Conservation (phyloP, 805 yeast species). For the Peterozyma toletana region DNA sequence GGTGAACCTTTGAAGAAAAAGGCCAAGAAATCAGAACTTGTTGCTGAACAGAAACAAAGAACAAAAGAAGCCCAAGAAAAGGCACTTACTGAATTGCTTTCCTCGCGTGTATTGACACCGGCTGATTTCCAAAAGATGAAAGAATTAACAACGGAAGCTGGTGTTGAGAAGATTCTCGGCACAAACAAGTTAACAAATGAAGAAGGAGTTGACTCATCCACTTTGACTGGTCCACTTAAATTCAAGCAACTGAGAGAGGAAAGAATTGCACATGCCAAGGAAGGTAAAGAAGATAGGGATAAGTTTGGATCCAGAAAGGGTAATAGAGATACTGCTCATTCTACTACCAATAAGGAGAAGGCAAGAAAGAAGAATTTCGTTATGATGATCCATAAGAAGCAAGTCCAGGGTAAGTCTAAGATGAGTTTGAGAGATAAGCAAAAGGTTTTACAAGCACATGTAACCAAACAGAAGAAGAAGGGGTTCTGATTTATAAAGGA, state of each 20-base stretch:
- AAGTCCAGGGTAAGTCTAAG: slow-evolving; percentile 91
- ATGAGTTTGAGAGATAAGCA: slow-evolving; percentile 88
- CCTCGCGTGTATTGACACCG: slow-evolving; percentile 84
- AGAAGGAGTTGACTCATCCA: slow-evolving; percentile 75
- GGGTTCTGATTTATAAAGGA: slow-evolving; percentile 38
- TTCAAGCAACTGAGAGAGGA: slow-evolving; percentile 87
- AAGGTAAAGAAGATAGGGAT: slow-evolving; percentile 91
- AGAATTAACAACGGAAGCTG: slow-evolving; percentile 79
- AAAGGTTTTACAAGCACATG: slow-evolving; percentile 77
- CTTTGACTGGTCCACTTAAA: slow-evolving; percentile 71
- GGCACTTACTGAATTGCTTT: slow-evolving; percentile 52
- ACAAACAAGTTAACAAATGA: slow-evolving; percentile 45
- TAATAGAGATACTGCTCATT: slow-evolving; percentile 66
- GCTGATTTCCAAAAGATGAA: slow-evolving; percentile 96
- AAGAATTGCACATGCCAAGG: slow-evolving; percentile 76
- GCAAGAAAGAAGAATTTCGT: slow-evolving; percentile 97
- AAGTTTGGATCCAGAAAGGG: slow-evolving; percentile 87
- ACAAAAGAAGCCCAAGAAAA: slow-evolving; percentile 22
- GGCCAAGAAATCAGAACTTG: slow-evolving; percentile 16
- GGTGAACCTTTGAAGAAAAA: slow-evolving; percentile 28
- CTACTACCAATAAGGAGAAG: slow-evolving; percentile 94
- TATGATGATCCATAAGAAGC: slow-evolving; percentile 95
- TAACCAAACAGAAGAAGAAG: slow-evolving; percentile 85
- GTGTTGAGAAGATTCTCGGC: slow-evolving; percentile 75
- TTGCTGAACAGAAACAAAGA: slow-evolving; percentile 16